Conservation (phyloP, 441 rosid species). For the Rhodomyrtus psidioides region DNA sequence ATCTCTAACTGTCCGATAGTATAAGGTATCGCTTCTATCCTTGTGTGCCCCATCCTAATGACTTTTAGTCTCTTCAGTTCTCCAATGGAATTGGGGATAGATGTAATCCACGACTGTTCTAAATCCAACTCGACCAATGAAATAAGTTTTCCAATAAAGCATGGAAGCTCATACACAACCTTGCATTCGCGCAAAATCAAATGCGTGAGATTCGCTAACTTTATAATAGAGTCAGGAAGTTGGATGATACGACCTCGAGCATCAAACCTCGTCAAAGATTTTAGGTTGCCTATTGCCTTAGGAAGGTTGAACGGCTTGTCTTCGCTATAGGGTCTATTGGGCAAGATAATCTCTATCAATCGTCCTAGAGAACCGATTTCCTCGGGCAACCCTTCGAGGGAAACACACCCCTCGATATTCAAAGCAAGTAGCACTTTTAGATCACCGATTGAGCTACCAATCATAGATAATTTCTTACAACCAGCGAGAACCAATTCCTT, state of each 20-base stretch:
- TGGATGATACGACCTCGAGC: too few species aligned
- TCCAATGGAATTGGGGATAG: not conserved
- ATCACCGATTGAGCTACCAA: not conserved
- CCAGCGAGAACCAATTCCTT: not conserved
- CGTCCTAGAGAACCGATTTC: not conserved
- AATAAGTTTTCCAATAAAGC: not conserved
- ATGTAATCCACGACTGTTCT: too few species aligned
- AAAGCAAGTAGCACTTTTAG: not conserved
- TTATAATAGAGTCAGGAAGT: not conserved
- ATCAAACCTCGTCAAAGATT: not conserved
- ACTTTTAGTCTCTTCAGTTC: not conserved
- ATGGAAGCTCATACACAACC: too few species aligned
- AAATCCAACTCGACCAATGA: not conserved
- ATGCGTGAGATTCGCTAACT: not conserved
- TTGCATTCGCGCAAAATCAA: too few species aligned
- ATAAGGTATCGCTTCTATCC: not conserved
- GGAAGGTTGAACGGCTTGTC: not conserved
- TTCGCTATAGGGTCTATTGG: too few species aligned
- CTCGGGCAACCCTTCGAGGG: not conserved
- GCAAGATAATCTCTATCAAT: not conserved
- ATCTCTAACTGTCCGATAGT: not conserved
- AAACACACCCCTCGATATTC: rapidly evolving
- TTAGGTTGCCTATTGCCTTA: not conserved
- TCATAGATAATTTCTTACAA: rapidly evolving
- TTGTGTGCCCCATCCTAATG: not conserved